A percentile compares a stretch with the other conserved stretches of the same genome.
Conservation (phyloP, 768 basidiomycete species). For the Phanerochaete sordida region DNA sequence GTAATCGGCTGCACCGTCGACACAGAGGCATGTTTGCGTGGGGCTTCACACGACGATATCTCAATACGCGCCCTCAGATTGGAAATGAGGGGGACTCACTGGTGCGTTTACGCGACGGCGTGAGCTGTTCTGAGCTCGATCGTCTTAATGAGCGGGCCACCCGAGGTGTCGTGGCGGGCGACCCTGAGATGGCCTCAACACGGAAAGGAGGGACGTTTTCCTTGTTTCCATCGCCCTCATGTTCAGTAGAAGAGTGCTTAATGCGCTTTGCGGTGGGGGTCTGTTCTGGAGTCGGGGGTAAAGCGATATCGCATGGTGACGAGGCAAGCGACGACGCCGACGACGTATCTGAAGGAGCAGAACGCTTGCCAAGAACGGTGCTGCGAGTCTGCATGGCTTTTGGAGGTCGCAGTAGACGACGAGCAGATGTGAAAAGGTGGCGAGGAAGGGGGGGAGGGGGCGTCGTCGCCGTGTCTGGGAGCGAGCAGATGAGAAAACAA, state of each 20-base stretch:
- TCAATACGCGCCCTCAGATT: neutral
- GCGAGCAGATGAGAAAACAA: constrained; percentile 3
- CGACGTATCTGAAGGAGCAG: constrained; percentile 24
- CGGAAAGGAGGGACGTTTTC: constrained; percentile 72
- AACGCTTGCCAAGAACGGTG: constrained; percentile 33
- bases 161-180: constrained; percentile 23
- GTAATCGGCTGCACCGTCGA: constrained; percentile 33
- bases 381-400: constrained; percentile 21
- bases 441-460: constrained; percentile 5
- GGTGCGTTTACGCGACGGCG: constrained; percentile 41
- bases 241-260: constrained; percentile 39
- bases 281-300: constrained; percentile 54
- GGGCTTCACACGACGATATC: constrained; percentile 28
- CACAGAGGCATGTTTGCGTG: constrained; percentile 47
- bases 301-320: constrained; percentile 7
- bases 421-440: constrained; percentile 9
- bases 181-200: constrained; percentile 32
- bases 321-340: constrained; percentile 35
- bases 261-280: constrained; percentile 67
- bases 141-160: constrained; percentile 37
- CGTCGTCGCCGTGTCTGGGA: constrained; percentile 14
- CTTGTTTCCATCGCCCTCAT: constrained; percentile 66
- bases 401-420: constrained; percentile 9
- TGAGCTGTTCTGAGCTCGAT: constrained; percentile 30
- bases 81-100: constrained; percentile 34